Evolutionary conservation across 2,329 filamentous ascomycete genomes (phyloP).

Genomic region (Hypoxylon sp.): DNA sequence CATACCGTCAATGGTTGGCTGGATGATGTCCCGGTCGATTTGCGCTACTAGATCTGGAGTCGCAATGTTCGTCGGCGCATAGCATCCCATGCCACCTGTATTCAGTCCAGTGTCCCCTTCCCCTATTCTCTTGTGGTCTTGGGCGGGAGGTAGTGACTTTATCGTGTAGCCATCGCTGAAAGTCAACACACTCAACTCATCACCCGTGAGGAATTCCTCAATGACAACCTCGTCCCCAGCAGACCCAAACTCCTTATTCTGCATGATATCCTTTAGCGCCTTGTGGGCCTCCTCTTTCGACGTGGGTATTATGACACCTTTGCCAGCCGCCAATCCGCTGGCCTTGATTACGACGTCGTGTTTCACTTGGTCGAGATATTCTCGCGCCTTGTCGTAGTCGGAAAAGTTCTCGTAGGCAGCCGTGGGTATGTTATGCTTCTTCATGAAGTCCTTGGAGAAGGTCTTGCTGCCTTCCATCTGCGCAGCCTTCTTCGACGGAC

Average conservation of each 20-base stretch:
- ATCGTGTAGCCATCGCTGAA: slow-evolving; percentile 93
- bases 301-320: slow-evolving; percentile 91
- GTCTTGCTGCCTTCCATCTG: slow-evolving; percentile 96
- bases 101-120: slow-evolving; percentile 93
- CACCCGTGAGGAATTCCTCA: slow-evolving; percentile 91
- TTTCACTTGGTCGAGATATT: slow-evolving; percentile 78
- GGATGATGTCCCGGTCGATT: slow-evolving; percentile 85
- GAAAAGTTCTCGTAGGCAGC: slow-evolving; percentile 91
- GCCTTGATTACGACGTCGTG: slow-evolving; percentile 94
- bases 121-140: slow-evolving; percentile 95
- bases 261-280: slow-evolving; percentile 90
- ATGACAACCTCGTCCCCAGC: slow-evolving; percentile 94
- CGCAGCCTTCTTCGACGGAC: slow-evolving; percentile 85
- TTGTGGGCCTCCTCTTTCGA: slow-evolving; percentile 84
- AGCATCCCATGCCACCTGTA: slow-evolving; percentile 98
- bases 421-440: slow-evolving; percentile 87
- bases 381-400: slow-evolving; percentile 76
- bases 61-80: slow-evolving; percentile 87
- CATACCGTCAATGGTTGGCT: slow-evolving; percentile 92
- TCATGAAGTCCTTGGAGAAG: slow-evolving; percentile 98
- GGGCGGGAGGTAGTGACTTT: slow-evolving; percentile 85
- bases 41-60: slow-evolving; percentile 80
- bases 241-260: slow-evolving; percentile 84
- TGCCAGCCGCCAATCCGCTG: slow-evolving; percentile 89
- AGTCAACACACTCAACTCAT: slow-evolving; percentile 90